These are phyloP conservation scores for Metschnikowia picachoensis DNA, from an alignment of 805 yeast genomes.

Conservation along the genomic window DNA sequence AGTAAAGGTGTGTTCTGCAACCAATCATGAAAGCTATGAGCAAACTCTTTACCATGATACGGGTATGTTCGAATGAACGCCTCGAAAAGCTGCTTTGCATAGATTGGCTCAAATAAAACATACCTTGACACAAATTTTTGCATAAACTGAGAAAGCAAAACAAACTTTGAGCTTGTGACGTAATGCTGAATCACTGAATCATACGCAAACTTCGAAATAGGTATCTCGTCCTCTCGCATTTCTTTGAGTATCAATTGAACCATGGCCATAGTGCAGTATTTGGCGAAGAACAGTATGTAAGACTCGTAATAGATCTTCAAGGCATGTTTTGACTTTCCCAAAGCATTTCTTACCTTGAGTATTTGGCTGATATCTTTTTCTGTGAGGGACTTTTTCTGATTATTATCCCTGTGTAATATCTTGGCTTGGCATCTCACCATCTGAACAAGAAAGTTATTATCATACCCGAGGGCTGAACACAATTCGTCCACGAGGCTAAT, in stretches of 20 bases:
- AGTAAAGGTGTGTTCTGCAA: constrained; percentile 11
- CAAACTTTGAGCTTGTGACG: constrained; percentile 24
- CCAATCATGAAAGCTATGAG: constrained; percentile 19
- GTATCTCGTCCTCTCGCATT: constrained; percentile 26
- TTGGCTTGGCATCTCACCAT: constrained; percentile 21
- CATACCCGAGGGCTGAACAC: constrained; percentile 19
- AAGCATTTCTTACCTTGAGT: constrained; percentile 11
- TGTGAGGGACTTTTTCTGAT: constrained; percentile 24
- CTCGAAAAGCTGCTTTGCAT: constrained; percentile 25
- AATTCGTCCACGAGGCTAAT: constrained; percentile 19
- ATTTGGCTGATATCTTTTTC: constrained; percentile 25
- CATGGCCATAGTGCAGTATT: constrained; percentile 25
- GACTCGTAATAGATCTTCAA: constrained; percentile 26
- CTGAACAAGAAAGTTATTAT: constrained; percentile 23
- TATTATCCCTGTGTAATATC: constrained; percentile 26
- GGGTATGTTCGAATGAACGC: constrained; percentile 35
- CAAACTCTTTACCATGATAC: constrained; percentile 25
- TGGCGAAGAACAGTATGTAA: constrained; percentile 27
- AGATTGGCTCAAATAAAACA: constrained; percentile 21
- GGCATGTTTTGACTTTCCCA: constrained; percentile 14
- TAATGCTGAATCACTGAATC: constrained; percentile 26
- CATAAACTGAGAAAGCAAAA: constrained; percentile 27
- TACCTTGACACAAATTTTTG: constrained; percentile 15
- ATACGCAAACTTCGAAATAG: constrained; percentile 18
- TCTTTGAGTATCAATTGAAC: constrained; percentile 24